Conservation (phyloP, 495 filamentous ascomycete species). For the Annulohypoxylon bovei region DNA sequence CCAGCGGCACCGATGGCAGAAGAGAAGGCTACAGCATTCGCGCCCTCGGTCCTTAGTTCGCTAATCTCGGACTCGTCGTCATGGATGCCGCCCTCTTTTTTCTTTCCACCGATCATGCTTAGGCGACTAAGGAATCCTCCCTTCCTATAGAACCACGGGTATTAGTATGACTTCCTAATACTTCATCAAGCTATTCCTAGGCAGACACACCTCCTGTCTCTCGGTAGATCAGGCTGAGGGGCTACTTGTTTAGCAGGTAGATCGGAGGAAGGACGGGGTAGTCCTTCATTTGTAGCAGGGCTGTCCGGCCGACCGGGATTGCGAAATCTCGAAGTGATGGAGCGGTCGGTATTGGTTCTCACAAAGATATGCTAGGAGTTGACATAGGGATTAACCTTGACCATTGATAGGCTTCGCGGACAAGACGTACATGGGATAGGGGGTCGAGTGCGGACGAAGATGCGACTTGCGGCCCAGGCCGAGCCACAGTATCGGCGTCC, state of each 20-base stretch:
- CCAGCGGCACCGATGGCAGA: constrained; percentile 76
- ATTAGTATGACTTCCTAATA: constrained; percentile 39
- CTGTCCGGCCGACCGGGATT: constrained; percentile 63
- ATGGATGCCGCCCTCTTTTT: constrained; percentile 65
- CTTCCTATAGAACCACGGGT: constrained; percentile 64
- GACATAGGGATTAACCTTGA: constrained; percentile 10
- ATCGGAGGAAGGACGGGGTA: constrained; percentile 53
- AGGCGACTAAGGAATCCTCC: constrained; percentile 87
- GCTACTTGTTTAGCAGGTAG: constrained; percentile 40
- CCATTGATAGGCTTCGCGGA: constrained; percentile 1
- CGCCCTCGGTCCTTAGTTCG: constrained; percentile 77
- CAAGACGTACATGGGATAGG: constrained; percentile 56
- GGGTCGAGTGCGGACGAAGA: constrained; percentile 54
- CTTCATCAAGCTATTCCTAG: neutral
- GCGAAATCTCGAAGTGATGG: constrained; percentile 73
- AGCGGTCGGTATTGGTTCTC: constrained; percentile 80
- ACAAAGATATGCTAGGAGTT: constrained; percentile 73
- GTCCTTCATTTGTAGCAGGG: constrained; percentile 55
- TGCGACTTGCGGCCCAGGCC: constrained; percentile 29
- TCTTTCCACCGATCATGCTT: constrained; percentile 79
- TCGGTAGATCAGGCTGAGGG: constrained; percentile 53
- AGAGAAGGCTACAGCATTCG: constrained; percentile 81
- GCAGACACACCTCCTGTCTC: constrained; percentile 73
- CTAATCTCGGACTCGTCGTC: constrained; percentile 80
- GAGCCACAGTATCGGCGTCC: constrained; percentile 25